Conservation (phyloP, 345 rosid genomes). For the Camelina laxa region DNA sequence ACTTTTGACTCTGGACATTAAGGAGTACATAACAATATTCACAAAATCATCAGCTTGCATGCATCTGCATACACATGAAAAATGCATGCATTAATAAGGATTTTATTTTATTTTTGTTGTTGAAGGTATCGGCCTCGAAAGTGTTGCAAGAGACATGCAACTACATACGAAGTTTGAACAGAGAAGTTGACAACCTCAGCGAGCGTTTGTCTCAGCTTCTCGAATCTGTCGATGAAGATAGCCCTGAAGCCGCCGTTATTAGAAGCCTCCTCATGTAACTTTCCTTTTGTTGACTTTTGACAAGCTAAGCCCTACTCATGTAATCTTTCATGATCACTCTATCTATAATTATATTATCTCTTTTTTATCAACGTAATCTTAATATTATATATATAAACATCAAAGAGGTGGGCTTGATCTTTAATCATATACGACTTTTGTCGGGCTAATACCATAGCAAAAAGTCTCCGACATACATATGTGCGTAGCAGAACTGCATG, state of each 20-base stretch:
- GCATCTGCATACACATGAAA: background rate
- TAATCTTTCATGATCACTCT: background rate
- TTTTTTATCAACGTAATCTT: slow-evolving; percentile 25
- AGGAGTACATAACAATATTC: slow-evolving; percentile 14
- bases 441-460: background rate
- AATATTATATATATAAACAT: slow-evolving; percentile 22
- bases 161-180: slow-evolving; percentile 79
- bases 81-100: slow-evolving; percentile 6
- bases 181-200: slow-evolving; percentile 84
- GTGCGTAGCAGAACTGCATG: slow-evolving; percentile 26
- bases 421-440: background rate
- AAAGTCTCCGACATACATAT: slow-evolving; percentile 33
- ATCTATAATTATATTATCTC: background rate
- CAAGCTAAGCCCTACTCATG: slow-evolving; percentile 1
- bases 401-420: slow-evolving; percentile 20
- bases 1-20: slow-evolving; percentile 43
- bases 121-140: slow-evolving; percentile 79
- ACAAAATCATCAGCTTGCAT: slow-evolving; percentile 6
- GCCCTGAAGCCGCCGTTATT: slow-evolving; percentile 88
- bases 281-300: background rate
- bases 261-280: slow-evolving; percentile 77
- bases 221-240: slow-evolving; percentile 75
- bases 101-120: background rate
- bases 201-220: slow-evolving; percentile 86
- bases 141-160: slow-evolving; percentile 94